phyloP scores from a whole-genome alignment of 2,329 filamentous ascomycete species.

The Colletotrichum truncatum region DNA sequence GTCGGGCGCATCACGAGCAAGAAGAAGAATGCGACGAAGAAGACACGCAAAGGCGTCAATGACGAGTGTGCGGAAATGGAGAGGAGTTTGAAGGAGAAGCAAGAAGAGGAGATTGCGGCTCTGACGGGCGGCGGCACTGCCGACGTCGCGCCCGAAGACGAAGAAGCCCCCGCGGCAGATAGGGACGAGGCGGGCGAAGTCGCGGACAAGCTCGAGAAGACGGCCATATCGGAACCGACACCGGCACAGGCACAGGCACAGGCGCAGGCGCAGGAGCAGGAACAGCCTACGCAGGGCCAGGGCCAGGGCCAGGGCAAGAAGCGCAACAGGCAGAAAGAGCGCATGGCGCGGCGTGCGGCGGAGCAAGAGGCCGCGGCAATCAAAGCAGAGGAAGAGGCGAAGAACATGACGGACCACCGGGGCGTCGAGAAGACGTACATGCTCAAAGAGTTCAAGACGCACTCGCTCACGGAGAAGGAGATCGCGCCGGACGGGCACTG shows the following conservation, averaged over 20 bases:
- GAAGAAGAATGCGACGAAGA: conserved; percentile 96
- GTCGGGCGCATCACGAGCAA: conserved; percentile 89
- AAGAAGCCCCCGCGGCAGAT: conserved; percentile 33
- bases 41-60: conserved; percentile 78
- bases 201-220: conserved; percentile 25
- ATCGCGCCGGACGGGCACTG: conserved; percentile 95
- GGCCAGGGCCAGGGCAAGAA: conserved; percentile 64
- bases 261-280: conserved; percentile 1
- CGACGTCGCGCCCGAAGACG: conserved; percentile 28
- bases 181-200: conserved; percentile 38
- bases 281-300: too few relatives aligned
- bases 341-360: conserved; percentile 87
- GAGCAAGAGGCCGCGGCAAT: conserved; percentile 77
- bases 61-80: conserved; percentile 80
- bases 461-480: conserved; percentile 76
- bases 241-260: conserved; percentile 3
- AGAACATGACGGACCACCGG: conserved; percentile 77
- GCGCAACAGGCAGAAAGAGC: conserved; percentile 89
- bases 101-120: conserved; percentile 66
- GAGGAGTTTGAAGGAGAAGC: conserved; percentile 70
- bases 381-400: conserved; percentile 79
- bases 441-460: conserved; percentile 69
- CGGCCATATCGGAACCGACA: not conserved
- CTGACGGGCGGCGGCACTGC: conserved; percentile 41
- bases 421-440: conserved; percentile 76